Conservation (phyloP, 441 rosid species). For the Eruca vesicaria region DNA sequence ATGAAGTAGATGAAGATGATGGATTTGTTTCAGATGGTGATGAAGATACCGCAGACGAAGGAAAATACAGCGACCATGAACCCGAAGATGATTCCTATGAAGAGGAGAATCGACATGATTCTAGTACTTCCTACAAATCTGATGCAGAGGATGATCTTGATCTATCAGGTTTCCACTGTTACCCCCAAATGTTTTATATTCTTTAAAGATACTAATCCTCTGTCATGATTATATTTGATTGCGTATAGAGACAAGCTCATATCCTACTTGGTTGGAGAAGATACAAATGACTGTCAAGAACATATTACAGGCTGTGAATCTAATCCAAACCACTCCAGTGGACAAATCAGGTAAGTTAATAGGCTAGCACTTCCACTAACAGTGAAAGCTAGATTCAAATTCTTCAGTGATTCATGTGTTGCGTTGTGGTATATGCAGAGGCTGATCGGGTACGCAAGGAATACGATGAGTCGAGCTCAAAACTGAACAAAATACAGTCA, state of each 20-base stretch:
- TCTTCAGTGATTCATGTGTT: constrained; percentile 13
- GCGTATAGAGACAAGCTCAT: constrained; percentile 48
- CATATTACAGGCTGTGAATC: constrained; percentile 72
- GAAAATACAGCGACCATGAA: constrained; percentile 57
- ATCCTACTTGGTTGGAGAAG: constrained; percentile 89
- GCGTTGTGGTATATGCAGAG: constrained; percentile 46
- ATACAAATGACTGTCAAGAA: constrained; percentile 64
- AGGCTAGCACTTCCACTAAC: not conserved
- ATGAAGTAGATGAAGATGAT: constrained; percentile 51
- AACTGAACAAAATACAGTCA: constrained; percentile 82
- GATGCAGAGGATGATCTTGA: constrained; percentile 63
- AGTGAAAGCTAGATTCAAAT: not conserved
- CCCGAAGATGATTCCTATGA: constrained; percentile 50
- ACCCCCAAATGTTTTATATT: not conserved
- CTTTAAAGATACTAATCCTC: not conserved
- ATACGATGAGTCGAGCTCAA: constrained; percentile 77
- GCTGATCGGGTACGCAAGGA: constrained; percentile 84
- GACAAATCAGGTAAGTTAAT: constrained; percentile 62
- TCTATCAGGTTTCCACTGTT: constrained; percentile 52
- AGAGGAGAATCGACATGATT: constrained; percentile 49
- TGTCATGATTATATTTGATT: constrained; percentile 8
- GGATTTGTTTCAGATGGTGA: constrained; percentile 79
- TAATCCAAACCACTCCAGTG: constrained; percentile 73
- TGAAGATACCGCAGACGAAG: constrained; percentile 53
- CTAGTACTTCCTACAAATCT: constrained; percentile 52